Percentiles rank a stretch among this genome's conserved stretches.
Conservation (phyloP, 352 stramenopile genomes). For the Pythium oligandrum region DNA sequence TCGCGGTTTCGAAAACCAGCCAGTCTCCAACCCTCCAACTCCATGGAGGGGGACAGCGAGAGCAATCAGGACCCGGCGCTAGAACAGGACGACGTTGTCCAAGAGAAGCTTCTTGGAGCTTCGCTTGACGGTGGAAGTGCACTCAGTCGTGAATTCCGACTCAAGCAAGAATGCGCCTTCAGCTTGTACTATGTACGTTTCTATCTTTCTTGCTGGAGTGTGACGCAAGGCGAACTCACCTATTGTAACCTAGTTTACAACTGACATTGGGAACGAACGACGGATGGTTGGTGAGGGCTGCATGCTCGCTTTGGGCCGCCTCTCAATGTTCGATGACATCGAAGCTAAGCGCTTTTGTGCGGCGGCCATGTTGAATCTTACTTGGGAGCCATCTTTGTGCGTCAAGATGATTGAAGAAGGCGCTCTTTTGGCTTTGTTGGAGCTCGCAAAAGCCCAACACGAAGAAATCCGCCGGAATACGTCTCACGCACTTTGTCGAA, state of each 20-base stretch:
- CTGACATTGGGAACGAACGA: conserved; percentile 50
- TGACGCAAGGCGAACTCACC: too few relatives aligned
- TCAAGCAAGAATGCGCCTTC: conserved; percentile 81
- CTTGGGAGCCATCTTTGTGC: conserved; percentile 42
- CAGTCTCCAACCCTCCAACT: conserved; percentile 21
- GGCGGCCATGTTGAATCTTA: conserved; percentile 75
- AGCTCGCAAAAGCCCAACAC: conserved; percentile 74
- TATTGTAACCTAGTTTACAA: conserved; percentile 43
- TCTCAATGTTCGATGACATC: conserved; percentile 76
- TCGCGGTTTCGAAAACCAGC: conserved; percentile 70
- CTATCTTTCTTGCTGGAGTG: too few relatives aligned
- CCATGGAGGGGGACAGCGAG: conserved; percentile 15
- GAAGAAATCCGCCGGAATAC: conserved; percentile 80
- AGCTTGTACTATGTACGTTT: conserved; percentile 68
- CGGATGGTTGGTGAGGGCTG: conserved; percentile 74
- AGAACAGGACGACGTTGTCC: conserved; percentile 37
- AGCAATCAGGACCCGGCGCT: conserved; percentile 29
- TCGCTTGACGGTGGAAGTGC: conserved; percentile 33
- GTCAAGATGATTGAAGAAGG: conserved; percentile 70
- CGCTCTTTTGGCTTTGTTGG: conserved; percentile 58
- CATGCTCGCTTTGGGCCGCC: conserved; percentile 64
- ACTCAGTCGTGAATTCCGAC: conserved; percentile 46
- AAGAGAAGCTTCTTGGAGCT: conserved; percentile 46
- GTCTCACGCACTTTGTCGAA: conserved; percentile 78
- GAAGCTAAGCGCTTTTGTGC: conserved; percentile 82